Evolutionary conservation across 768 basidiomycete genomes (phyloP), one percentile per base, ranked within the genome.

Genomic region (Gelatoporia subvermispora): DNA sequence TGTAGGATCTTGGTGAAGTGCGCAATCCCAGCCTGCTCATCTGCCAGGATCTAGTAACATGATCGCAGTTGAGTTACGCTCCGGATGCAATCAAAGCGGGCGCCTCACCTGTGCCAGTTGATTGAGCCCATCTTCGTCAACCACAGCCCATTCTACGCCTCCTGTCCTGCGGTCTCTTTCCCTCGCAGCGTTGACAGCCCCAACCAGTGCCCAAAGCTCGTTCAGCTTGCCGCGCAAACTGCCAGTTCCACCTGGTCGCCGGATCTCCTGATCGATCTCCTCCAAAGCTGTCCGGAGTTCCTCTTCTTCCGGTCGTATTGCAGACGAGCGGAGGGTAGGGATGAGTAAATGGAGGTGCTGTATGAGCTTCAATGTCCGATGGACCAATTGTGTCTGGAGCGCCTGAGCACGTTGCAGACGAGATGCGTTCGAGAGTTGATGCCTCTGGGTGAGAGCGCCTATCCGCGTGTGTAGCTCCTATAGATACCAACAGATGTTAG

Each of bases 171-270:
- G 65, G 41, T 72, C 75, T 36, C 72, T 65, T 58, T 84, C 81
- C 56, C 75, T 68, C 22, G 79, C 74, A 8, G 76, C 76, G 45
- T 77, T 77, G 16, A 92, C 70, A 39, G 85, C 81, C 3, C 88
- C 88, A 8, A 93, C 76, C 13, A 88, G 69, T 15, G 88, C 88
- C 91, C 91, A 93, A 22, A 93, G 68, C 60, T 93, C 91, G 54
- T 87, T 88, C 59, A 89, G 61, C 60, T 86, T 88, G 38, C 82
- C 82, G 28, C 79, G 76, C 67, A 85, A 72, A 59, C 85, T 67
- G 44, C 85, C 79, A 60, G 71, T 65, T 10, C 69, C 74, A 2
- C 75, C 74, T 0, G 70, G 72, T 47, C 68, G 57, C 36, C 78
- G 77, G 51, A 91, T 61, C 61, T 91, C 88, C 45, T 83, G 83